phyloP scores from a whole-genome alignment of 139 green algal genomes.

The Volvox reticuliferus region DNA sequence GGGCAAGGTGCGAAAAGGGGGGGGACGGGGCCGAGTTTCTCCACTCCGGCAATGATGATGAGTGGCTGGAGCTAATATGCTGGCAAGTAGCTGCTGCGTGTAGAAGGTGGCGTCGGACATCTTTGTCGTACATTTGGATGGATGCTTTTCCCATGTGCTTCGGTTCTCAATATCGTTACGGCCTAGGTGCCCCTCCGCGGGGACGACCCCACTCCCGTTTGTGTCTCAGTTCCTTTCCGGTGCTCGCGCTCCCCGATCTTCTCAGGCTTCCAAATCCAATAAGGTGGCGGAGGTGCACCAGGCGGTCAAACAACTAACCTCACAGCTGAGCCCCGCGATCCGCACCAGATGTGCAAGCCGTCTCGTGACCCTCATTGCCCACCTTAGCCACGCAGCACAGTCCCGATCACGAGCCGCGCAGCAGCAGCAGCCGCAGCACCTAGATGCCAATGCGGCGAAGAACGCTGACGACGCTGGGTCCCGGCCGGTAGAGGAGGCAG shows the following conservation, averaged over 20 bases:
- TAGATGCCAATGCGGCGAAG: not conserved
- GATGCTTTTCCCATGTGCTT: too few relatives aligned
- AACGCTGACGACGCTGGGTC: not conserved
- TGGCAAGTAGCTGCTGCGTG: too few relatives aligned
- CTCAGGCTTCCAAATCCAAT: constrained; percentile 13
- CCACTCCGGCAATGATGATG: not conserved
- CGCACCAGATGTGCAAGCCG: constrained; percentile 65
- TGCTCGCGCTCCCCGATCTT: not conserved
- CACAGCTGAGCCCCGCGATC: constrained; percentile 8
- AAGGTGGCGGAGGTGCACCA: not conserved
- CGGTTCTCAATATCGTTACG: too few relatives aligned
- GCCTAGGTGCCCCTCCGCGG: too few relatives aligned
- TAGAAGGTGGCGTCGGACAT: too few relatives aligned
- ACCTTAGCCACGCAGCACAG: constrained; percentile 35
- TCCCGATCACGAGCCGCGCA: not conserved
- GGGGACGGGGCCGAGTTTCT: not conserved
- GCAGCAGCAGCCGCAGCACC: constrained; percentile 23
- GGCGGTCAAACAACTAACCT: not conserved
- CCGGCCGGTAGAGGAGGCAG: not conserved
- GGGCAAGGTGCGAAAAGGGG: not conserved
- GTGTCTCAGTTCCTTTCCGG: too few relatives aligned
- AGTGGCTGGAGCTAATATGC: too few relatives aligned
- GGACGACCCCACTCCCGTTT: too few relatives aligned
- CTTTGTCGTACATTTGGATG: too few relatives aligned
- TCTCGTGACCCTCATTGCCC: constrained; percentile 60